Evolutionary conservation across 2,329 filamentous ascomycete species (phyloP).

Genomic region (Beauveria sp.): DNA sequence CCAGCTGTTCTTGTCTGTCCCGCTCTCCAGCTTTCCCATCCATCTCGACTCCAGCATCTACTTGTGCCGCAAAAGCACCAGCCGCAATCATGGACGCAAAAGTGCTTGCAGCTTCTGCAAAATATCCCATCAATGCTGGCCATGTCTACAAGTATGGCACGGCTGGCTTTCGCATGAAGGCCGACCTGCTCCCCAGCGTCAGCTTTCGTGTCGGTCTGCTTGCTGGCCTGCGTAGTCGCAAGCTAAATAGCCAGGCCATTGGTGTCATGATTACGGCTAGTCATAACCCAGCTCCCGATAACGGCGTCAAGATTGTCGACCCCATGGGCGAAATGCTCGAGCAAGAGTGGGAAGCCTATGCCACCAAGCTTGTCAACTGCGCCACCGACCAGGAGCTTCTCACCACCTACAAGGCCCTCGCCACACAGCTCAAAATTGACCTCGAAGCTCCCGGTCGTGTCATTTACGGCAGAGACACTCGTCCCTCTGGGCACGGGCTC

Average conservation of each 20-base stretch:
- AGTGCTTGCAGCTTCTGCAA: slow-evolving; percentile 54
- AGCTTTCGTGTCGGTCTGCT: slow-evolving; percentile 88
- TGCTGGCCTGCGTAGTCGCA: slow-evolving; percentile 80
- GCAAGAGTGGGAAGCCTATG: slow-evolving; percentile 87
- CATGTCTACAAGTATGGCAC: slow-evolving; percentile 58
- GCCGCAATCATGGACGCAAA: slow-evolving; percentile 41
- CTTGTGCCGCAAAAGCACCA: not conserved
- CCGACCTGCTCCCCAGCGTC: slow-evolving; percentile 80
- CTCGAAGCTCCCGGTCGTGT: slow-evolving; percentile 65
- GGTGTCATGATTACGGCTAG: slow-evolving; percentile 95
- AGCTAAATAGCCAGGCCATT: slow-evolving; percentile 82
- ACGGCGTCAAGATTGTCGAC: slow-evolving; percentile 93
- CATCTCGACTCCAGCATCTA: not conserved
- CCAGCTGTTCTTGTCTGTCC: not conserved
- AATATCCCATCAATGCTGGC: slow-evolving; percentile 50
- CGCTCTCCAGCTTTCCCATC: not conserved
- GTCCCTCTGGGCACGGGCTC: slow-evolving; percentile 81
- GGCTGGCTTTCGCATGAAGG: slow-evolving; percentile 61
- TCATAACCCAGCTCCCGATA: slow-evolving; percentile 84
- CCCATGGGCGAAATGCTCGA: slow-evolving; percentile 97
- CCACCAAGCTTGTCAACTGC: slow-evolving; percentile 84
- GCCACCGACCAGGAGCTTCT: slow-evolving; percentile 65
- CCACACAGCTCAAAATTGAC: slow-evolving; percentile 69
- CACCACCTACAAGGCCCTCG: slow-evolving; percentile 68
- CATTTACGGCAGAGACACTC: slow-evolving; percentile 85